phyloP scores from a whole-genome alignment of 257 asterid species.

The Solanum gandarillasii region DNA sequence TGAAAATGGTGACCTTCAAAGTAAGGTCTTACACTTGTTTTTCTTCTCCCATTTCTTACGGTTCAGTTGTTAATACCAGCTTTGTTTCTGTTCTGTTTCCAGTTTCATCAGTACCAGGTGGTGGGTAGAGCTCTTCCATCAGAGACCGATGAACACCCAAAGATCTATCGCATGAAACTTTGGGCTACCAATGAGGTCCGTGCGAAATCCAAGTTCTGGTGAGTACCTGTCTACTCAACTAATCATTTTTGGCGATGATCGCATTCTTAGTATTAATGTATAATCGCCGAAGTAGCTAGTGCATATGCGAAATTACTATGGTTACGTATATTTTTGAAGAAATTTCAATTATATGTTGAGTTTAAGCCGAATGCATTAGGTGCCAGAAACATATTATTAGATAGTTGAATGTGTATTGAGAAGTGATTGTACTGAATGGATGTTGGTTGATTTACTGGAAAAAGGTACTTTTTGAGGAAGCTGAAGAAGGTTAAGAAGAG shows the following conservation, averaged over 20 bases:
- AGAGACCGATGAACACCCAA: not conserved
- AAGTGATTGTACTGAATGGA: not conserved
- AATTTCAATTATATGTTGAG: not conserved
- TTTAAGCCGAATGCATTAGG: not conserved
- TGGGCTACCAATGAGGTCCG: slow-evolving; percentile 2
- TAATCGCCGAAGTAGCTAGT: not conserved
- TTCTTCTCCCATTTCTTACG: not conserved
- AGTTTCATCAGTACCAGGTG: slow-evolving; percentile 4
- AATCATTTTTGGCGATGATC: not conserved
- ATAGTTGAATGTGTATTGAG: not conserved
- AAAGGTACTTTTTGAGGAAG: not conserved
- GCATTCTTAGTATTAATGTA: not conserved
- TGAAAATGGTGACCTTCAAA: not conserved
- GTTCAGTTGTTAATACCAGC: not conserved
- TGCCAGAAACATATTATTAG: not conserved
- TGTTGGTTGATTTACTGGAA: not conserved
- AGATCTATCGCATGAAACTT: slow-evolving; percentile 1
- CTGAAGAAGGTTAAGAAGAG: slow-evolving; percentile 1
- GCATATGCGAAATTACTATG: not conserved
- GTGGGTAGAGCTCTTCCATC: not conserved
- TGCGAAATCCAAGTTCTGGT: not conserved
- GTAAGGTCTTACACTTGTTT: not conserved
- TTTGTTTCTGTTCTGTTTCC: not conserved
- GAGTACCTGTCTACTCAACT: not conserved
- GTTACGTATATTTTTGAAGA: not conserved